Evolutionary conservation across 2,329 filamentous ascomycete species (phyloP), one percentile per base, ranked within the genome.

Genomic region (Xylariaceae sp.): DNA sequence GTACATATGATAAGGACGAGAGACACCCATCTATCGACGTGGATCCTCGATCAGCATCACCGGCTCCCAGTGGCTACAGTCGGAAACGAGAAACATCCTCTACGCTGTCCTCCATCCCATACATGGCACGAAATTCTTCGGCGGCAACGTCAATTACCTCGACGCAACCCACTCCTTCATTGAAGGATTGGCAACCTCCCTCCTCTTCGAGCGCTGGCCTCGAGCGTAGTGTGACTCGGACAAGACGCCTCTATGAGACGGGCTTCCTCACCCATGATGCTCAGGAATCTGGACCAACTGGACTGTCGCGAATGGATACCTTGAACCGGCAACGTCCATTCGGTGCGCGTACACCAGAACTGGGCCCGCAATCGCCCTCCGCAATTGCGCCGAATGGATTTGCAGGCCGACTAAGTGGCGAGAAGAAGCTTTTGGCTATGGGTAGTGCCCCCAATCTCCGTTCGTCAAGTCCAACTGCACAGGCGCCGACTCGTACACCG

Each of bases 61-160:
- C 72, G 3, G 69, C 73, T 8, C 71, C 76, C 2, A 70, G 72
- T 1, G 76, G 76, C 14, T 88, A 83, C 56, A 83, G 83, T 52
- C 76, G 76, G 45, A 86, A 90, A 49, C 74, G 89, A 17, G 88
- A 88, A 48, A 95, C 88, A 0, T 92, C 85, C 2, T 96, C 90
- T 0, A 94, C 86, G 0, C 83, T 81, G 5, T 92, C 88, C 0
- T 82, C 78, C 0, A 67, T 65, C 3, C 83, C 79, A 5, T 81
- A 78, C 0, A 74, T 81, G 27, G 76, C 78, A 17, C 81, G 86
- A 18, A 81, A 78, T 39, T 96, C 90, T 0, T 95, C 89, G 1
- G 86, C 88, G 5, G 88, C 88, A 3, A 96, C 88, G 0, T 96
- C 90, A 0, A 70, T 94, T 35, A 78, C 81, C n/a, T 94, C 88